Evolutionary conservation across 305 asterid genomes (phyloP).

Genomic region (Fraxinus sp.): DNA sequence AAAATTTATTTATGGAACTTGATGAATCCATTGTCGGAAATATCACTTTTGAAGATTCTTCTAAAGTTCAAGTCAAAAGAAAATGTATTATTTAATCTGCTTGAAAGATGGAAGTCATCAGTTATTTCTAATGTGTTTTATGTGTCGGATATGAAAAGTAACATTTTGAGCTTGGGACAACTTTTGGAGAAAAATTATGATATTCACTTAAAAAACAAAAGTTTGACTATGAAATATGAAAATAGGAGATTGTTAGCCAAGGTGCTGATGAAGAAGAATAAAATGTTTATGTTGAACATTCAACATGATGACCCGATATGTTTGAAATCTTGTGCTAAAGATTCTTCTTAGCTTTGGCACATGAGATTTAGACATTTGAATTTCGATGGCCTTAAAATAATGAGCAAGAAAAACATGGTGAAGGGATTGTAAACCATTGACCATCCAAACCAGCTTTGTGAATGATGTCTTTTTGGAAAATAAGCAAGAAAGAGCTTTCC

Average conservation of each 20-base stretch:
- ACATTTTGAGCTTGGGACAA: not conserved
- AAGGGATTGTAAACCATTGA: not conserved
- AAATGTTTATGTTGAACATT: not conserved
- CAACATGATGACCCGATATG: not conserved
- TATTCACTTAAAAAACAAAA: not conserved
- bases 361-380: not conserved
- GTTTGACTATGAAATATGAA: not conserved
- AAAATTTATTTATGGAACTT: not conserved
- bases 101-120: not conserved
- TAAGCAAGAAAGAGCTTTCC: not conserved
- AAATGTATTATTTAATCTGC: not conserved
- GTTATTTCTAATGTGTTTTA: not conserved
- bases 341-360: not conserved
- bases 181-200: not conserved
- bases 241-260: not conserved
- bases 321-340: not conserved
- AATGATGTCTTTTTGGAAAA: conserved; percentile 2
- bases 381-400: not conserved
- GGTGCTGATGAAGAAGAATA: not conserved
- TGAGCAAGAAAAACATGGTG: not conserved
- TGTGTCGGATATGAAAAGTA: not conserved
- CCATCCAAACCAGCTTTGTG: not conserved
- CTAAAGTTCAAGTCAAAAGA: not conserved
- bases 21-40: not conserved
- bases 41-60: not conserved